phyloP scores from a whole-genome alignment of 306 rosid genomes.

The Fragaria ananassa region DNA sequence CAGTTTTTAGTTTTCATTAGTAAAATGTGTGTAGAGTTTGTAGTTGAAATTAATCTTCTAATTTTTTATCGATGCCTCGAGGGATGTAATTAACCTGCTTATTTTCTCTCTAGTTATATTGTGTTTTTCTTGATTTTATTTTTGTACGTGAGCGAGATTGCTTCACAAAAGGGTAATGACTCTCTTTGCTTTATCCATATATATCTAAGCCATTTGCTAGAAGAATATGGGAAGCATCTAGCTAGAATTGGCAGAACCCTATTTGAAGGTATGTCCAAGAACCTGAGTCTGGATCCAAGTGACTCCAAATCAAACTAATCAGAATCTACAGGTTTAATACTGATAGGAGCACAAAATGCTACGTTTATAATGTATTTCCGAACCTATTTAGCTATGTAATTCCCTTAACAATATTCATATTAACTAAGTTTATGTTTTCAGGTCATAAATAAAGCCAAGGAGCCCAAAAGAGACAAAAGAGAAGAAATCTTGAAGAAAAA shows the following conservation, averaged over 20 bases:
- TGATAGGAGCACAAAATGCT: no score
- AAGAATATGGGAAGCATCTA: constrained; percentile 52
- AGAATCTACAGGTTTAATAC: constrained; percentile 42
- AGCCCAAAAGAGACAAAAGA: no score
- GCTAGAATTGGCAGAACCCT: constrained; percentile 40
- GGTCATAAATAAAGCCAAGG: no score
- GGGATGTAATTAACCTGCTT: no score
- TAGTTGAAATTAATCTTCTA: not conserved
- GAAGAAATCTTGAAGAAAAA: no score
- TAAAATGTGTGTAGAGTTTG: not conserved
- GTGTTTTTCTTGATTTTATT: not conserved
- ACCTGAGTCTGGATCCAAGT: constrained; percentile 34
- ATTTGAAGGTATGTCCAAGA: constrained; percentile 41
- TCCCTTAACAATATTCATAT: no score
- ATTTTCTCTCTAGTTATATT: not conserved
- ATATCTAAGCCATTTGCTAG: constrained; percentile 48
- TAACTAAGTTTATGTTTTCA: no score
- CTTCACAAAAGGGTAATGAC: not conserved
- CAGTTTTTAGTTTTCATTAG: not conserved
- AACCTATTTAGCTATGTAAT: no score
- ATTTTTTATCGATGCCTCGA: no score
- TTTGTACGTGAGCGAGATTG: not conserved
- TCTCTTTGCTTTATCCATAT: constrained; percentile 40
- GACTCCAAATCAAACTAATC: constrained; percentile 29
- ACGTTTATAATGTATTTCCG: no score